Conservation (phyloP, 169 alveolate genomes). For the Cystoisospora suis region DNA sequence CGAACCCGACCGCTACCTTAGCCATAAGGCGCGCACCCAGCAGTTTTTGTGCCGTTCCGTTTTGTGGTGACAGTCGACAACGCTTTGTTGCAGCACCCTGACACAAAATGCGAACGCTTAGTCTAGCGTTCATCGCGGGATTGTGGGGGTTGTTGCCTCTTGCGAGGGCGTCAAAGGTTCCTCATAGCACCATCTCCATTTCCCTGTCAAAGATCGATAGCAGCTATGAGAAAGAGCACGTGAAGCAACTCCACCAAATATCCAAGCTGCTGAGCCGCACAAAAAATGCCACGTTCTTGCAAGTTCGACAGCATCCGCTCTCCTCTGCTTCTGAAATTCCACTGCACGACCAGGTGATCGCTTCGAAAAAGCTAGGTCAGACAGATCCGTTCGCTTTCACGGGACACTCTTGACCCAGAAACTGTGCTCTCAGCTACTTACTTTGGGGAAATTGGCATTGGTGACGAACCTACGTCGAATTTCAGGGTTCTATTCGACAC, state of each 20-base stretch:
- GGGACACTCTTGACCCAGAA: not conserved
- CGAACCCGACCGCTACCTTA: too few species aligned
- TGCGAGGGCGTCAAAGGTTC: conserved; percentile 1
- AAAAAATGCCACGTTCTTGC: conserved; percentile 11
- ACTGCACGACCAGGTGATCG: conserved; percentile 64
- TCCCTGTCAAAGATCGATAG: conserved; percentile 35
- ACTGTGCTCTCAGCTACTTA: conserved; percentile 54
- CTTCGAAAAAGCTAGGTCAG: conserved; percentile 61
- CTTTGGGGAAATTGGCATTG: conserved; percentile 65
- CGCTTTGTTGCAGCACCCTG: too few species aligned
- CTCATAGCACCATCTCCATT: conserved; percentile 46
- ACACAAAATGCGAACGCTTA: too few species aligned
- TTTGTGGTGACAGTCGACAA: too few species aligned
- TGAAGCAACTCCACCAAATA: conserved; percentile 33
- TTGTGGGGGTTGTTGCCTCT: not conserved
- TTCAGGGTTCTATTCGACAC: conserved; percentile 69
- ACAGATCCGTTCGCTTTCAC: too few species aligned
- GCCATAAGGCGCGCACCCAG: too few species aligned
- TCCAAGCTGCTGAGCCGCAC: not conserved
- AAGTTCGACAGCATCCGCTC: conserved; percentile 48
- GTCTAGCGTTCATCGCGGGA: not conserved
- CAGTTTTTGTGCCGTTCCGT: too few species aligned
- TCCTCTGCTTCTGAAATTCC: conserved; percentile 48
- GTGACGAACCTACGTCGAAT: conserved; percentile 48
- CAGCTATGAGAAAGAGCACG: conserved; percentile 44